Percentiles rank a stretch among this genome's conserved stretches.
Evolutionary conservation across 805 yeast genomes (phyloP).

Genomic region (Candida takata): DNA sequence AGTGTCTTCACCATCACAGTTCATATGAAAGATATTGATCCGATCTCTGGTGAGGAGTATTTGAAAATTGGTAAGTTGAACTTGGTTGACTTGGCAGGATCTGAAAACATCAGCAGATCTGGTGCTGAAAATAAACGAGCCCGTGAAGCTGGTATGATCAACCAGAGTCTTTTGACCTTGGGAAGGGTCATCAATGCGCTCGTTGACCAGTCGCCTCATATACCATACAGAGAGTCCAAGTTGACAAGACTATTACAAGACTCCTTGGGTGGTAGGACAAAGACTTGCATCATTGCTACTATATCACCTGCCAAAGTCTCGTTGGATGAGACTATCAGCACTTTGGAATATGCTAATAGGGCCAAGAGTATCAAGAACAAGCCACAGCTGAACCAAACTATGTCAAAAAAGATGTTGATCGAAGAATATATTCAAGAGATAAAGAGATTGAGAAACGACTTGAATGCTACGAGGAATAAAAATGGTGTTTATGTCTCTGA

Average conservation of each 20-base stretch:
- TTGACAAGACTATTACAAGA: constrained; percentile 73
- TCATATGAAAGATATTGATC: constrained; percentile 42
- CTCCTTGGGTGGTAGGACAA: constrained; percentile 77
- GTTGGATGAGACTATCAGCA: constrained; percentile 69
- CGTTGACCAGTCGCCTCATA: constrained; percentile 57
- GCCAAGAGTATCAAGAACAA: constrained; percentile 70
- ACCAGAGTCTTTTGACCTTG: constrained; percentile 74
- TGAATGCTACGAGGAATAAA: constrained; percentile 54
- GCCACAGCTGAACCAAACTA: constrained; percentile 52
- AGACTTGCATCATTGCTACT: constrained; percentile 78
- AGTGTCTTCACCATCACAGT: constrained; percentile 68
- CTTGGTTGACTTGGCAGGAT: constrained; percentile 90
- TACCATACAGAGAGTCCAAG: constrained; percentile 83
- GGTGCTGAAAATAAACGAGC: constrained; percentile 84
- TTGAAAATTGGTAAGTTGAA: constrained; percentile 62
- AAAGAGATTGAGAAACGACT: constrained; percentile 50
- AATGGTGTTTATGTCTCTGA: constrained; percentile 61
- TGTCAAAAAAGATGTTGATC: constrained; percentile 52
- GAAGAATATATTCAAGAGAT: constrained; percentile 48
- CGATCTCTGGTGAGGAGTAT: constrained; percentile 42
- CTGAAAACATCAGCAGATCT: constrained; percentile 76
- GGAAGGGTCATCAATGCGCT: constrained; percentile 80
- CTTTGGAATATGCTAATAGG: constrained; percentile 75
- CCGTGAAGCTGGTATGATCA: constrained; percentile 86
- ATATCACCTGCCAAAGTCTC: constrained; percentile 71